Evolutionary conservation across 108 stramenopile species (phyloP).

Genomic region (Cyclotella baltica): DNA sequence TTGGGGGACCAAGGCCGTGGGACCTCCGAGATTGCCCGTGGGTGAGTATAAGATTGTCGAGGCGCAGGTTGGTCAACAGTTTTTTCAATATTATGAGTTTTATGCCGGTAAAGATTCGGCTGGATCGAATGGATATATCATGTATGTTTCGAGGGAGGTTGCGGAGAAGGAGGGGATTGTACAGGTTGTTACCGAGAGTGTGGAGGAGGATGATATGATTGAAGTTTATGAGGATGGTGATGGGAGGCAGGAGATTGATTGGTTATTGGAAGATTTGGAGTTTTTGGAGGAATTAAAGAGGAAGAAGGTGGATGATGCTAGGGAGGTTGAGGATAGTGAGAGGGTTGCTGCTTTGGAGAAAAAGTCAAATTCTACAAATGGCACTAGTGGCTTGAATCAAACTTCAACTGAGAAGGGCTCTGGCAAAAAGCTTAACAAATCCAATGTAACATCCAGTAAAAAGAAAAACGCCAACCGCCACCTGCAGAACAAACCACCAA

Average conservation of each 20-base stretch:
- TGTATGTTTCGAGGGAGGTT: conserved; percentile 64
- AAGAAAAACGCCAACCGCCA: conserved; percentile 9
- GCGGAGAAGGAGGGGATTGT: conserved; percentile 66
- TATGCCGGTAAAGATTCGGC: conserved; percentile 85
- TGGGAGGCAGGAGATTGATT: conserved; percentile 40
- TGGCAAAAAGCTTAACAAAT: background rate
- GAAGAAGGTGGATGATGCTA: conserved; percentile 15
- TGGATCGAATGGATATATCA: conserved; percentile 78
- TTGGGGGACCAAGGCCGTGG: conserved; percentile 48
- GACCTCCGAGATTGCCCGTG: conserved; percentile 79
- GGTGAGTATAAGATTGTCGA: conserved; percentile 81
- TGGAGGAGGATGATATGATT: conserved; percentile 55
- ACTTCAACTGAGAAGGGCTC: background rate
- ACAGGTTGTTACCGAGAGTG: conserved; percentile 58
- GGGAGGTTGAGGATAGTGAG: conserved; percentile 14
- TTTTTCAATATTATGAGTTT: conserved; percentile 81
- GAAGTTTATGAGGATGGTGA: conserved; percentile 53
- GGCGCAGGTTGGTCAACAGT: conserved; percentile 71
- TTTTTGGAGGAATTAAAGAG: conserved; percentile 48
- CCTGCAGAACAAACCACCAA: conserved; percentile 16
- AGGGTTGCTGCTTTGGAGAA: background rate
- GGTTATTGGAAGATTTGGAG: conserved; percentile 51
- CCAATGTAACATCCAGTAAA: background rate
- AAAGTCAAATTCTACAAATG: background rate
- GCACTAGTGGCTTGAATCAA: no score